Percentiles rank a stretch among this genome's conserved stretches.
Evolutionary conservation across 78 protist genomes (phyloP).

Genomic region (Dictyostelium capitatum): DNA sequence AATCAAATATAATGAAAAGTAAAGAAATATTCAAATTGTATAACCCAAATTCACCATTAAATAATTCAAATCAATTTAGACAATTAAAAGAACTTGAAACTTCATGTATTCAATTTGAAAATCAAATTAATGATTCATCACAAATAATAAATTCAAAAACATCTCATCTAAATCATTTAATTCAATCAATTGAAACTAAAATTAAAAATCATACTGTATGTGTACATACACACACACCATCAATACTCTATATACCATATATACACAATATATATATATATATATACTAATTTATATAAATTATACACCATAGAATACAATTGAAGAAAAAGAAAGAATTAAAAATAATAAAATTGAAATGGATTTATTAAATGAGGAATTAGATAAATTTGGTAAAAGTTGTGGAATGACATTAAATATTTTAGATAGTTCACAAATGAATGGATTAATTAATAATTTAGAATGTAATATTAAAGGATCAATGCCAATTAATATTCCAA

Average conservation of each 20-base stretch:
- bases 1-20: neutral
- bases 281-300: neutral
- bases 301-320: neutral
- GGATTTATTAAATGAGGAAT: constrained; percentile 6
- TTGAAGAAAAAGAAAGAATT: constrained; percentile 19
- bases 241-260: neutral
- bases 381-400: constrained; percentile 6
- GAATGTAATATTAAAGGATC: neutral
- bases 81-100: neutral
- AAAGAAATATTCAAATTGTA: neutral
- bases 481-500: too few species aligned
- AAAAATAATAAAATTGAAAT: constrained; percentile 8
- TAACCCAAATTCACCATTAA: neutral
- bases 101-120: neutral
- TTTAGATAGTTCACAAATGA: neutral
- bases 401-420: neutral
- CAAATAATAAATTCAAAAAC: neutral
- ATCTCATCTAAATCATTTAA: neutral
- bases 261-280: neutral
- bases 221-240: neutral
- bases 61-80: neutral
- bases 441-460: neutral
- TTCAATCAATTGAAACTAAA: neutral
- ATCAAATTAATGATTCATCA: neutral
- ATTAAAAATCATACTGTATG: constrained; percentile 10